These are phyloP conservation scores for Corynespora cassiicola DNA, from an alignment of 2,329 filamentous ascomycete species.

Conservation along the genomic window DNA sequence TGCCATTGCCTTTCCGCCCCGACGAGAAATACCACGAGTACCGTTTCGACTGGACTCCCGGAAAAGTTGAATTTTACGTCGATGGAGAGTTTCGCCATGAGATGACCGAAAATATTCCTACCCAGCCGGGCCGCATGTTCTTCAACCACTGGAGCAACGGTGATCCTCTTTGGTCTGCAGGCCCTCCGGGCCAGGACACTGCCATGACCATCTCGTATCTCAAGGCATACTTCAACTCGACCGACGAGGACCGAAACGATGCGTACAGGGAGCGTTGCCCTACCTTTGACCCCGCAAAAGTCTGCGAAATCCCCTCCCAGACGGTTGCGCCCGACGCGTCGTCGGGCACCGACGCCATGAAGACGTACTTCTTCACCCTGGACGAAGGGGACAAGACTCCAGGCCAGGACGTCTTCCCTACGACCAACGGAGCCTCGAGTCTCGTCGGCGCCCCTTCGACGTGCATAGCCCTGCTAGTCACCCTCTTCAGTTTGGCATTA, in stretches of 20 bases:
- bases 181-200: slow-evolving; percentile 70
- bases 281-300: slow-evolving; percentile 30
- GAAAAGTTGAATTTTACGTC: slow-evolving; percentile 71
- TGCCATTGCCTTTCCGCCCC: slow-evolving; percentile 71
- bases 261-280: slow-evolving; percentile 40
- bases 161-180: slow-evolving; percentile 72
- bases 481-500: slow-evolving; percentile 34
- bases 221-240: slow-evolving; percentile 82
- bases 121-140: slow-evolving; percentile 68
- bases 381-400: slow-evolving; percentile 31
- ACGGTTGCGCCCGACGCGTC: slow-evolving; percentile 34
- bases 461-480: slow-evolving; percentile 29
- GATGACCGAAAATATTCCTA: slow-evolving; percentile 66
- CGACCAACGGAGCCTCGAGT: slow-evolving; percentile 24
- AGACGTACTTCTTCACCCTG: slow-evolving; percentile 46
- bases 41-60: slow-evolving; percentile 75
- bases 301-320: slow-evolving; percentile 43
- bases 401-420: slow-evolving; percentile 32
- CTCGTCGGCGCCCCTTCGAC: slow-evolving; percentile 23
- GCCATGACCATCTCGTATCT: slow-evolving; percentile 71
- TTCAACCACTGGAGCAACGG: slow-evolving; percentile 82
- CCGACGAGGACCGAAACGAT: slow-evolving; percentile 42
- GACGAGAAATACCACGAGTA: slow-evolving; percentile 75
- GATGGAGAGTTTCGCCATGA: slow-evolving; percentile 65
- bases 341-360: slow-evolving; percentile 28